These are phyloP conservation scores for Debaryomycetaceae sp. DNA, from an alignment of 1,139 yeast species.

Conservation along the genomic window DNA sequence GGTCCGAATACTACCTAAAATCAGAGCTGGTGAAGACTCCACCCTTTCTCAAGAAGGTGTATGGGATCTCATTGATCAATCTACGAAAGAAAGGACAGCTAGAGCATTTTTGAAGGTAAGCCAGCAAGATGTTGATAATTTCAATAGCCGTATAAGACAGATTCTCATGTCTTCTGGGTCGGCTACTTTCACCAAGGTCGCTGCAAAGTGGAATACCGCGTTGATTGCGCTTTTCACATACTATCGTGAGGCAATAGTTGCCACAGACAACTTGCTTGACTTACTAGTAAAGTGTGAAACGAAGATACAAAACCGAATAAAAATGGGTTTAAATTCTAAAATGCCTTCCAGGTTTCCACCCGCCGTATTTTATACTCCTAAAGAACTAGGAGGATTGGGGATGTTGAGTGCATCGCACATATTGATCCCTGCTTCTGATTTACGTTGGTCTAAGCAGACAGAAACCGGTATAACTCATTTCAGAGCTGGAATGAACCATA, in stretches of 20 bases:
- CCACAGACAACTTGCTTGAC: conserved; percentile 78
- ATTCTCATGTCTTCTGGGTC: conserved; percentile 95
- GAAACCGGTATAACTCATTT: conserved; percentile 94
- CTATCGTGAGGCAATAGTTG: conserved; percentile 87
- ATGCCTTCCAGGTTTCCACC: conserved; percentile 99
- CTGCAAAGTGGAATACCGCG: conserved; percentile 96
- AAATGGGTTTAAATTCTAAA: conserved; percentile 91
- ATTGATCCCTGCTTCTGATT: conserved; percentile 88
- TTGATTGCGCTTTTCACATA: conserved; percentile 82
- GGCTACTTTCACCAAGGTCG: conserved; percentile 90
- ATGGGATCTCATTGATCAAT: conserved; percentile 79
- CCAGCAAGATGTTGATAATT: conserved; percentile 72
- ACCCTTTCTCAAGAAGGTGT: conserved; percentile 66
- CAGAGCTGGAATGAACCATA: conserved; percentile 88
- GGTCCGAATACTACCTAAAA: conserved; percentile 78
- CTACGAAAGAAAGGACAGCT: conserved; percentile 83
- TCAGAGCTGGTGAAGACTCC: conserved; percentile 47
- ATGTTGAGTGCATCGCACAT: conserved; percentile 98
- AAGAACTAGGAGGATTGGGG: conserved; percentile 94
- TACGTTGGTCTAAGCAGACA: conserved; percentile 89
- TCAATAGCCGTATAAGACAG: conserved; percentile 83
- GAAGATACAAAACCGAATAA: conserved; percentile 88
- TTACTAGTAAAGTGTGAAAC: conserved; percentile 88
- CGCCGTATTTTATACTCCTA: conserved; percentile 96
- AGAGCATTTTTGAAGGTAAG: conserved; percentile 85